Evolutionary conservation across 1,284 basidiomycete genomes (phyloP), one percentile per base, ranked within the genome.

Genomic region (Omphalotus olearius): DNA sequence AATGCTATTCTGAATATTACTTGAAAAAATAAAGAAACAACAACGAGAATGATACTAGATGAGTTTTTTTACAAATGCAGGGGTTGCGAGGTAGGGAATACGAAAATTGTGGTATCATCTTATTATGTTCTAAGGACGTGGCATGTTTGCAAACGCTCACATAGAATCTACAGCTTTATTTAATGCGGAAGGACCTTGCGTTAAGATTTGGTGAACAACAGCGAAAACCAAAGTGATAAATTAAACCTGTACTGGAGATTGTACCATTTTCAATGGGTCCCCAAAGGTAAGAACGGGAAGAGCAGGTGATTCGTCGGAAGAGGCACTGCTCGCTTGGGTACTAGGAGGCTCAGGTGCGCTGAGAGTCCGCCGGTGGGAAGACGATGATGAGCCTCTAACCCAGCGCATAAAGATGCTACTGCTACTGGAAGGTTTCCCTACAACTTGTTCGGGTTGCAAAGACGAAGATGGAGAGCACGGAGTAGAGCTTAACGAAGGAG

Each of bases 301-400:
- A 18, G 40, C 44, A 18, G 57, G 51, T 9, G 56, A 57, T 45
- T 53, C 47, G 14, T 41, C 47, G 23, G 26, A 23, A 23, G 9
- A 17, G 25, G 11, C 25, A 33, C 14, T 41, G 14, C 41, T 42
- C 30, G 59, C 61, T 26, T 59, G 61, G 17, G 54, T 53, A 13
- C 13, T 33, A 20, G 69, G 65, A 11, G 67, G 68, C 30, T 75
- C 68, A 16, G 80, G 76, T 0, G 75, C 74, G 55, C 78, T 80
- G 56, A 72, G 73, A 39, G 72, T 69, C 47, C 78, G 69, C 25
- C 73, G 72, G 45, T 76, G 54, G 75, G 36, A 76, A 61, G 76
- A 63, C 76, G 38, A 76, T 61, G 76, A 70, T 61, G 76, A 70
- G 18, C 71, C 72, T 58, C 69, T 72, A 36, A 72, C 70, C 70